Conservation (phyloP, 495 filamentous ascomycete species). For the Hyaloscypha finlandica region DNA sequence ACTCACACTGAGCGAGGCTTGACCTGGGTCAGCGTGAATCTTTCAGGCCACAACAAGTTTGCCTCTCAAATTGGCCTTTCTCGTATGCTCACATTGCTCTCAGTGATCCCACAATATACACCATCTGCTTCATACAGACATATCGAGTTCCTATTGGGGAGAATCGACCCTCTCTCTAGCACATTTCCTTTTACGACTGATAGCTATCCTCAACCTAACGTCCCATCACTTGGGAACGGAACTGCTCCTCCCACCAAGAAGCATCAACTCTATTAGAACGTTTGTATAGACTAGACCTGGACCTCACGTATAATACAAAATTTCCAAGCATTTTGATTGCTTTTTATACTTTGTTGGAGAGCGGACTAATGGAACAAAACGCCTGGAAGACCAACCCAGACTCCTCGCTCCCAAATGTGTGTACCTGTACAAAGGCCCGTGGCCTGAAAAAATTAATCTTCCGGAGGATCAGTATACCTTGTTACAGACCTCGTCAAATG, state of each 20-base stretch:
- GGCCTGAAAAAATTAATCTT: constrained; percentile 4
- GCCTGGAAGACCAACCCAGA: constrained; percentile 24
- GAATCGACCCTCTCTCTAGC: too few species aligned
- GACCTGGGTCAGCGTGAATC: too few species aligned
- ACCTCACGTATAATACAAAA: not conserved
- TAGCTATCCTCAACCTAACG: too few species aligned
- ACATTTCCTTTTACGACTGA: not conserved
- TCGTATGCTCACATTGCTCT: too few species aligned
- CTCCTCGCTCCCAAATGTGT: constrained; percentile 30
- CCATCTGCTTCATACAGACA: too few species aligned
- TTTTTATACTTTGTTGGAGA: constrained; percentile 24
- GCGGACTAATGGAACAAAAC: constrained; percentile 23
- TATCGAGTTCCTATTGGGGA: too few species aligned
- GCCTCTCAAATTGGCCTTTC: too few species aligned
- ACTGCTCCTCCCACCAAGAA: not conserved
- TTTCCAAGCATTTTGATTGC: not conserved
- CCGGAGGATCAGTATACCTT: not conserved
- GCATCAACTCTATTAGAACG: not conserved
- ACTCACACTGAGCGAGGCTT: too few species aligned
- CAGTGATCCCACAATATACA: too few species aligned
- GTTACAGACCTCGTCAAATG: not conserved
- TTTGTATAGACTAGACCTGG: not conserved
- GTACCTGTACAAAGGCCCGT: constrained; percentile 20
- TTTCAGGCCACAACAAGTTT: too few species aligned
- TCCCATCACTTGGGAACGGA: too few species aligned